These are phyloP conservation scores for Scytalidium lignicola DNA, from an alignment of 2,329 filamentous ascomycete species.

Conservation along the genomic window DNA sequence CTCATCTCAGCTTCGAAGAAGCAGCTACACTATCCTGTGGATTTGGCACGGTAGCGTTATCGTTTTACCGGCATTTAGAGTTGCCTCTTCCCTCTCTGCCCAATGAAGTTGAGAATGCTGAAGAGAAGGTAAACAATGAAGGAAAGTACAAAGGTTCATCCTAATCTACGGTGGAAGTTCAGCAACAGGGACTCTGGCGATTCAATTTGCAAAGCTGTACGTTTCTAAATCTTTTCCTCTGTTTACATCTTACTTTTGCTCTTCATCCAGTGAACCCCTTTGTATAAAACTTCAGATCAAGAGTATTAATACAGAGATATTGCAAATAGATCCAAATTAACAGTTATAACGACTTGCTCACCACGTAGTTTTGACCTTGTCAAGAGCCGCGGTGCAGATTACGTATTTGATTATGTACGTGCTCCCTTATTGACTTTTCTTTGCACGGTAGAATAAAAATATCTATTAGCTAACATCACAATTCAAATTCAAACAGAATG, in stretches of 20 bases:
- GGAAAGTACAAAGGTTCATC: constrained; percentile 23
- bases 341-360: constrained; percentile 39
- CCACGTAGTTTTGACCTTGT: constrained; percentile 41
- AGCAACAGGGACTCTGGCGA: constrained; percentile 40
- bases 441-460: no score
- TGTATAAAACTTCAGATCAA: no score
- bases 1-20: constrained; percentile 37
- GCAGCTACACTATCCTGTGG: constrained; percentile 28
- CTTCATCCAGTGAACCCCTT: no score
- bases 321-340: constrained; percentile 15
- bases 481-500: constrained; percentile 17
- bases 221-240: constrained; percentile 2
- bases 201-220: constrained; percentile 40
- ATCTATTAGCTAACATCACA: background rate
- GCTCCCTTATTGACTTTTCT: background rate
- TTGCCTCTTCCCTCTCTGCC: constrained; percentile 15
- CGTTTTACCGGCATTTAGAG: constrained; percentile 17
- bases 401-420: constrained; percentile 41
- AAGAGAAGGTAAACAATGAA: constrained; percentile 8
- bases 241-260: background rate
- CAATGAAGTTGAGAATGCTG: constrained; percentile 10
- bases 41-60: constrained; percentile 12
- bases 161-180: constrained; percentile 44
- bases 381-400: constrained; percentile 39
- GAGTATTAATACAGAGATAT: no score